A percentile compares a stretch with the other conserved stretches of the same genome.
These are phyloP conservation scores for Eleusine indica DNA, from an alignment of 176 grass and related monocot species.

Conservation along the genomic window DNA sequence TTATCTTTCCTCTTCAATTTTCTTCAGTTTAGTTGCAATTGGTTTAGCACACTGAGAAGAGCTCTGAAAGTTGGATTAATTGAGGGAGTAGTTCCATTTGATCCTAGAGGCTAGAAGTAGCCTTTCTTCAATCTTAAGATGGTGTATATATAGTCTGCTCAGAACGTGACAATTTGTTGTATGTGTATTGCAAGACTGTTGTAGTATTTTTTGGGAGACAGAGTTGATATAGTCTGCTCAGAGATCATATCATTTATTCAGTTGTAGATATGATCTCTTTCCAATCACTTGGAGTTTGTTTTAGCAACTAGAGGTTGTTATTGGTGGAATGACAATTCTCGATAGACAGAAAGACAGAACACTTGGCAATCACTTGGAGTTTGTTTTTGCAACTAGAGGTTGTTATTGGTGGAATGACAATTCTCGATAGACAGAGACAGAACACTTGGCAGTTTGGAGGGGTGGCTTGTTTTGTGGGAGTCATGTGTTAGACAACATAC, in stretches of 20 bases:
- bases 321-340: background rate
- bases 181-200: background rate
- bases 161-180: background rate
- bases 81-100: background rate
- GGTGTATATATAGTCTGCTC: background rate
- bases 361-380: background rate
- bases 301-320: background rate
- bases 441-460: background rate
- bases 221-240: background rate
- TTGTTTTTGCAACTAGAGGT: background rate
- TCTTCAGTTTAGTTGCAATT: background rate
- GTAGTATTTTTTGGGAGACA: too few species aligned
- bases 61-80: background rate
- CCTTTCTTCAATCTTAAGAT: background rate
- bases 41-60: background rate
- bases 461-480: too few species aligned
- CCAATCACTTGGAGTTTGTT: background rate
- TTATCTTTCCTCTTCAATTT: background rate
- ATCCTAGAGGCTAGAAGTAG: background rate
- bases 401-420: constrained; percentile 4
- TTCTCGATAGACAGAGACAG: background rate
- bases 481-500: too few species aligned
- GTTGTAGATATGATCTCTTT: background rate
- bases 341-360: background rate
- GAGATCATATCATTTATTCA: background rate